Evolutionary conservation across 352 stramenopile species (phyloP), one percentile per base, ranked within the genome.

Genomic region (Phytopythium oedochilum): DNA sequence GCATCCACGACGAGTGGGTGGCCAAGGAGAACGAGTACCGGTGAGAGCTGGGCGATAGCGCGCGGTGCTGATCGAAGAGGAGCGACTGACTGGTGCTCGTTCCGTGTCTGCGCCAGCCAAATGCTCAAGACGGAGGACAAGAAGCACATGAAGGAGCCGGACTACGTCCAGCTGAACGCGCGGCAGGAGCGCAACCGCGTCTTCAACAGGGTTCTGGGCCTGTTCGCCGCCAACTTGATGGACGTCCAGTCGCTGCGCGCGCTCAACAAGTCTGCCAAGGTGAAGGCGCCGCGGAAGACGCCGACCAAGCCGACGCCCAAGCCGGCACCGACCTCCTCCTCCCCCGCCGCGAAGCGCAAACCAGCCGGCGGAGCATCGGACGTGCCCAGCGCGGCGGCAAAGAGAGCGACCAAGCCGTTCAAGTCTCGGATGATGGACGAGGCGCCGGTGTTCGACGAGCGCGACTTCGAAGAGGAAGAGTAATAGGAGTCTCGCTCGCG

Each of bases 61-160:
- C 29, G 7, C n/a, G n/a, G n/a, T 39, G n/a, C 20, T 64, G 11
- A 45, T 38, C 23, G 17, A 6, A 15, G 5, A n/a, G 7, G n/a
- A 44, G 38, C 26, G 26, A 2, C 40, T 46, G 12, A 29, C 35
- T 22, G 53, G n/a, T 46, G 17, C 9, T 3, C 38, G 25, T 43
- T 38, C 15, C 32, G 26, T 23, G 10, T 14, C 18, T 53, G 28
- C 2, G 29, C 14, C 35, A 93, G 83, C 14, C 83, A 90, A 78
- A 88, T 95, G 81, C 75, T 95, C 18, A 95, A 95, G 66, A 91
- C 81, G 0, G 85, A 95, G 57, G 85, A 95, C 67, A 95, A 95
- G 59, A 95, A 95, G 46, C 61, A 86, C 57, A 71, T 95, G 68
- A 85, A 88, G 40, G 79, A 90, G 49, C 43, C 55, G 20, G 85